Percentiles rank a stretch among this genome's conserved stretches.
Evolutionary conservation across 441 rosid genomes (phyloP).

Genomic region (Geranium incanum): DNA sequence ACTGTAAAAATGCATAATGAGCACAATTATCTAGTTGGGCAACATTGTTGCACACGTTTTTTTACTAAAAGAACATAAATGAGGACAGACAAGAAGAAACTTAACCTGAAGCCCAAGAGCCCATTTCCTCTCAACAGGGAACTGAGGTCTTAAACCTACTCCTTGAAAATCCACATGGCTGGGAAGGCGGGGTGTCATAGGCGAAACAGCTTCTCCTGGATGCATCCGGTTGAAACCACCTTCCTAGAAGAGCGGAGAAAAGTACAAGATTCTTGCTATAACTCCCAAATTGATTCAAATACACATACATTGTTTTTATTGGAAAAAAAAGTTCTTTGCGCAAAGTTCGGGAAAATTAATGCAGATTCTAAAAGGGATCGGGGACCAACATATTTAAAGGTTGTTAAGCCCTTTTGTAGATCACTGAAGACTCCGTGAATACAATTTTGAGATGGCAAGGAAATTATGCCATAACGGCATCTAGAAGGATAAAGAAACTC

Average conservation of each 20-base stretch:
- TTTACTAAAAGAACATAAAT: too few relatives aligned
- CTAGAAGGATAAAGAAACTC: slow-evolving; percentile 10
- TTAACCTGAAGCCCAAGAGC: slow-evolving; percentile 97
- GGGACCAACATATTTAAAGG: too few relatives aligned
- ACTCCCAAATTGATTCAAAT: not conserved
- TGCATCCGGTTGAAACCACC: slow-evolving; percentile 53
- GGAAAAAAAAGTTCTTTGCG: not conserved
- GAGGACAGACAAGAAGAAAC: not conserved
- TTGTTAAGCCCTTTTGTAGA: not conserved
- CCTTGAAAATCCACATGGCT: slow-evolving; percentile 69
- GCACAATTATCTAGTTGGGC: not conserved
- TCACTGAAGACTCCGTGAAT: not conserved
- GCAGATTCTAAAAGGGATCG: not conserved
- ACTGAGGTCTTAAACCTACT: slow-evolving; percentile 50
- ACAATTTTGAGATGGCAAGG: not conserved
- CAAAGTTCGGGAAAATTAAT: not conserved
- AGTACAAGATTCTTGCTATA: not conserved
- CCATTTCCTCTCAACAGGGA: slow-evolving; percentile 79
- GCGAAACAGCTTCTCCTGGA: slow-evolving; percentile 52
- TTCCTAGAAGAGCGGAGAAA: slow-evolving; percentile 40
- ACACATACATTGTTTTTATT: not conserved
- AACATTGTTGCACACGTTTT: too few relatives aligned
- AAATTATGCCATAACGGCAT: not conserved
- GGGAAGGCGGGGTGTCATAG: slow-evolving; percentile 49
- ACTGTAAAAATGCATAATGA: slow-evolving; percentile 33